Percentiles rank a stretch among this genome's conserved stretches.
Conservation (phyloP, 306 rosid species). For the Pachyrhizus erosus region DNA sequence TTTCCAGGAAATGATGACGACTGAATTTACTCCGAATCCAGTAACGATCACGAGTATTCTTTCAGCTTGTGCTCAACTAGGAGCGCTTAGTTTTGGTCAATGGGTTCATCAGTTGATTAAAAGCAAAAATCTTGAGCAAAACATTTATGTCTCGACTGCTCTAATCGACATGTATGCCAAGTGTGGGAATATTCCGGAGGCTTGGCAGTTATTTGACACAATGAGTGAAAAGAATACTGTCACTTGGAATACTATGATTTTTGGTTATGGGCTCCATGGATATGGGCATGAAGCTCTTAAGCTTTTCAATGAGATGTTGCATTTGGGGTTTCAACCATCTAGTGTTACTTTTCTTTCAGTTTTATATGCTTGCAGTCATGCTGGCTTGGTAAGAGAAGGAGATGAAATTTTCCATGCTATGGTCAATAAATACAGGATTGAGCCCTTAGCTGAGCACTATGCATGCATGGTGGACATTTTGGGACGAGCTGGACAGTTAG, state of each 20-base stretch:
- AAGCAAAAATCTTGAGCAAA: slow-evolving; percentile 72
- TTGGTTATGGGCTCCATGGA: slow-evolving; percentile 96
- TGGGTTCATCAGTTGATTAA: slow-evolving; percentile 83
- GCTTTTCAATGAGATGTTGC: slow-evolving; percentile 78
- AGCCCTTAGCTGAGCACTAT: slow-evolving; percentile 82
- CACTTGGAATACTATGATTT: slow-evolving; percentile 97
- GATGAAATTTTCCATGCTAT: slow-evolving; percentile 71
- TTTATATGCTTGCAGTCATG: slow-evolving; percentile 95
- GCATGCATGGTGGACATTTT: slow-evolving; percentile 99
- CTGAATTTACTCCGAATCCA: slow-evolving; percentile 73
- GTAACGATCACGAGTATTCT: slow-evolving; percentile 81
- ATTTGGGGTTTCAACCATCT: slow-evolving; percentile 61
- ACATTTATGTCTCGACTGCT: slow-evolving; percentile 82
- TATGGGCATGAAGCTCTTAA: slow-evolving; percentile 78
- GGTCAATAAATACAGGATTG: slow-evolving; percentile 69
- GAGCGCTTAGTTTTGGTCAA: slow-evolving; percentile 82
- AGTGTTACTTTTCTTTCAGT: slow-evolving; percentile 81
- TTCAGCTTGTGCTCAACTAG: slow-evolving; percentile 98
- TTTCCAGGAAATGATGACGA: slow-evolving; percentile 83
- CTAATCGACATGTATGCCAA: slow-evolving; percentile 92
- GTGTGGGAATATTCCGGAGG: slow-evolving; percentile 84
- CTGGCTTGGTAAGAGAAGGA: slow-evolving; percentile 89
- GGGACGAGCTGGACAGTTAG: slow-evolving; percentile 87
- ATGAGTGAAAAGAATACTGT: slow-evolving; percentile 78
- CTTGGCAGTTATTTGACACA: slow-evolving; percentile 72